Evolutionary conservation across 73 alveolate species (phyloP), one percentile per base, ranked within the genome.

Genomic region (Paramecium caudatum): DNA sequence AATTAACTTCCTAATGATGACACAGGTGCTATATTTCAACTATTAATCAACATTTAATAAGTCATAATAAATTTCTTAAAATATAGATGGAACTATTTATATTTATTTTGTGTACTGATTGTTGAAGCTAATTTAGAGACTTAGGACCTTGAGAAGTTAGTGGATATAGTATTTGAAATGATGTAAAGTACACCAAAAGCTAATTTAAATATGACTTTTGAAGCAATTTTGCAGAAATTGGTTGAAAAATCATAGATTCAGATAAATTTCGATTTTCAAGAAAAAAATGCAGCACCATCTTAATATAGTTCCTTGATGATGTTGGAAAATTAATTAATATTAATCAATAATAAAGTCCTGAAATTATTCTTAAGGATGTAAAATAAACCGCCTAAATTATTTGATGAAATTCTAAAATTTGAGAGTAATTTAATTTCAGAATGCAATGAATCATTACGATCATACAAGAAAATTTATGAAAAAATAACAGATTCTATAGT

Each of bases 31-130:
- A 25, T 10, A 19, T 55, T 21, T 17, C 9, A 55, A 55, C 9
- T 55, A 23, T 27, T 55, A 3, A 27, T 12, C 9, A 19, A 55
- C 3, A 55, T 55, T 19, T 12, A 55, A 55, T 27, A 55, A 55
- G 23, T 55, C 10, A 55, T 55, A 2, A 55, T 55, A 27, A 10
- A 6, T 7, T 55, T 55, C n/a, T 23, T 23, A 19, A 15, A 43
- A 4, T 55, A 27, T 10, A 2, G 80, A 55, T 55, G 80, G 80
- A 55, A 55, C 5, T 55, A 55, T 55, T 55, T 55, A 55, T 55
- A 27, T 55, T 55, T 55, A 55, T 55, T 55, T 55, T 55, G 80
- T 15, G 17, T 55, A 23, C 23, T 55, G 23, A 55, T 55, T 23
- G 80, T 55, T 3, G 80, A 55, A 55, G 80, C 46, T 9, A 55